Evolutionary conservation across 2,329 filamentous ascomycete genomes (phyloP), one percentile per base, ranked within the genome.

Genomic region (Orbilia brochopaga): DNA sequence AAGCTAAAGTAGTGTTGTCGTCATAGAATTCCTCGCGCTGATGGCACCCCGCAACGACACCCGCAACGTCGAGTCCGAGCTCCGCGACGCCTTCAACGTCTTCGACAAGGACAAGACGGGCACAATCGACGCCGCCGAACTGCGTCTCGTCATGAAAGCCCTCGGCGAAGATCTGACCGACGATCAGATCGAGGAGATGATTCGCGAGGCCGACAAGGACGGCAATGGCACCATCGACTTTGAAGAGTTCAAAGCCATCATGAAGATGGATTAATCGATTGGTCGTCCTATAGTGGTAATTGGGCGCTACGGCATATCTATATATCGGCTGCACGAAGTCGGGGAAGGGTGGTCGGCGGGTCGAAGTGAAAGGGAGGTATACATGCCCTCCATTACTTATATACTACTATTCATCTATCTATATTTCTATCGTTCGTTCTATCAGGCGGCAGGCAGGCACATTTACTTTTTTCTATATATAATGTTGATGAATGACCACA

Each of bases 91-190:
- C 58, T 88, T 88, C 82, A 83, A 84, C 79, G 85, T 87, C 77
- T 88, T 88, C 78, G 86, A 88, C 79, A 84, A 84, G 77, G 86
- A 88, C 77, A 85, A 85, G 79, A 87, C 85, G 78, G 86, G 86
- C 75, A 87, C 86, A 78, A 88, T 88, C 79, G 85, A 84, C 27
- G 83, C 84, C 59, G 84, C 85, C 56, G 86, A 88, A 79, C 81
- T 88, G 74, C 82, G 84, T 75, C 82, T 84, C 76, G 85, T 88
- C 79, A 86, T 88, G 84, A 85, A 84, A 75, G 85, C 83, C 23
- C 85, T 88, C 62, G 86, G 86, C 75, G 86, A 88, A 82, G 85
- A 86, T 78, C 79, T 88, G 78, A 86, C 85, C 55, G 85, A 87
- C 75, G 84, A 84, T 48, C 85, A 88, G 80, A 84, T 88, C 69